Evolutionary conservation across 352 stramenopile genomes (phyloP).

Genomic region (Blastocystis sp.): DNA sequence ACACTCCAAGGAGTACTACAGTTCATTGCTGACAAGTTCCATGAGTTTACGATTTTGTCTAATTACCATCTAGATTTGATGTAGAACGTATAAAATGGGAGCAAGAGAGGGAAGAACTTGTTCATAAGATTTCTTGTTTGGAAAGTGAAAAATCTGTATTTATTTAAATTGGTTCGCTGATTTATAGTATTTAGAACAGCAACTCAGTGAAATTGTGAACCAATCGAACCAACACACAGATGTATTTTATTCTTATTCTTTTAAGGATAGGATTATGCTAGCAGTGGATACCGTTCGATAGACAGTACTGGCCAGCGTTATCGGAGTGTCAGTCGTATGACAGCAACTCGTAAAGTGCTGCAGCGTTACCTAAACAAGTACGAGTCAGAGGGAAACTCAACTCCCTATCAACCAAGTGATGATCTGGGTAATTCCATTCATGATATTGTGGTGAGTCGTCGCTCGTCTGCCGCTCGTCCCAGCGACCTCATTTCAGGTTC

Average conservation of each 20-base stretch:
- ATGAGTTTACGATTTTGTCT: conserved; percentile 10
- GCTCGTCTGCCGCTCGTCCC: not conserved
- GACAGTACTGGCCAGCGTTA: not conserved
- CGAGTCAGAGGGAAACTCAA: conserved; percentile 1
- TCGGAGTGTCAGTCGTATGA: conserved; percentile 12
- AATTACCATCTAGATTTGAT: conserved; percentile 4
- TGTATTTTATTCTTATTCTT: not conserved
- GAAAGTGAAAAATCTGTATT: conserved; percentile 18
- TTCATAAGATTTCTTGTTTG: not conserved
- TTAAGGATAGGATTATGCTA: not conserved
- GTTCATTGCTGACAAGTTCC: conserved; percentile 49
- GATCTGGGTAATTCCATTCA: not conserved
- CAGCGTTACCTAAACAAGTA: conserved; percentile 44
- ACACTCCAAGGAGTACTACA: not conserved
- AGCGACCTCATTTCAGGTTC: not conserved
- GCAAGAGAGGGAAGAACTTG: conserved; percentile 46
- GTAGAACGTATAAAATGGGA: conserved; percentile 26
- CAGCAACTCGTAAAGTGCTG: conserved; percentile 35
- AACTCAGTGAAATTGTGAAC: conserved; percentile 1
- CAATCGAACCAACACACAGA: not conserved
- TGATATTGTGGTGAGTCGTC: not conserved
- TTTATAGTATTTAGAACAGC: conserved; percentile 50
- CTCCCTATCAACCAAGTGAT: not conserved
- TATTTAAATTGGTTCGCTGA: not conserved
- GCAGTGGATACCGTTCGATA: not conserved